Percentiles rank a stretch among this genome's conserved stretches.
Conservation (phyloP, 345 rosid species). For the Rhizophora mangle region DNA sequence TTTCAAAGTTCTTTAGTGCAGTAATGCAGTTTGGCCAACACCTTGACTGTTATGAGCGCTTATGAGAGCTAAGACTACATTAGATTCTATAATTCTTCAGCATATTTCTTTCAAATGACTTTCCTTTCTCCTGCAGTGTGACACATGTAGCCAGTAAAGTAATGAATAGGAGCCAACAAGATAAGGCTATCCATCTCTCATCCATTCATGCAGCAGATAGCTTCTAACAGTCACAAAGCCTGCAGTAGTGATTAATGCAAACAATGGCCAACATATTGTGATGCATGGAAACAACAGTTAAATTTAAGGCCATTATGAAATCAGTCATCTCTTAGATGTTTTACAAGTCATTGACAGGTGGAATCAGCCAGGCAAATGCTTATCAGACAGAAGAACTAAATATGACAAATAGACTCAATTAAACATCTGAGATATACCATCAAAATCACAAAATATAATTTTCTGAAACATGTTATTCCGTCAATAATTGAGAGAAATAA, state of each 20-base stretch:
- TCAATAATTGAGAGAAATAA: not conserved
- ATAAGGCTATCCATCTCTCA: not conserved
- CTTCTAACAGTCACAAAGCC: not conserved
- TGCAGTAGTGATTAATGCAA: not conserved
- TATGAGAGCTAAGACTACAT: not conserved
- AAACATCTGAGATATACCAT: not conserved
- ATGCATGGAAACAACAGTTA: too few relatives aligned
- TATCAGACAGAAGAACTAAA: not conserved
- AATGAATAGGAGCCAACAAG: not conserved
- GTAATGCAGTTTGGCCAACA: not conserved
- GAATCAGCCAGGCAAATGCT: too few relatives aligned
- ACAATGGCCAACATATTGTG: too few relatives aligned
- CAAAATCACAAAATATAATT: not conserved
- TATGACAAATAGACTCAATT: not conserved
- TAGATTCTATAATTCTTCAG: not conserved
- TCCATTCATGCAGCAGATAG: not conserved
- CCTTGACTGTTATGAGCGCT: not conserved
- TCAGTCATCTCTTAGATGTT: too few relatives aligned
- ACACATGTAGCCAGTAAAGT: not conserved
- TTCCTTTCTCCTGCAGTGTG: not conserved
- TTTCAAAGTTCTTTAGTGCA: conserved; percentile 5
- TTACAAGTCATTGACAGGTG: too few relatives aligned
- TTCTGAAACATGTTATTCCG: not conserved
- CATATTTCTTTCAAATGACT: not conserved
- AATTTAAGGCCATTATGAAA: too few relatives aligned